Base-by-base conservation (phyloP, 306 rosid genomes). In the Inga laurina region DNA sequence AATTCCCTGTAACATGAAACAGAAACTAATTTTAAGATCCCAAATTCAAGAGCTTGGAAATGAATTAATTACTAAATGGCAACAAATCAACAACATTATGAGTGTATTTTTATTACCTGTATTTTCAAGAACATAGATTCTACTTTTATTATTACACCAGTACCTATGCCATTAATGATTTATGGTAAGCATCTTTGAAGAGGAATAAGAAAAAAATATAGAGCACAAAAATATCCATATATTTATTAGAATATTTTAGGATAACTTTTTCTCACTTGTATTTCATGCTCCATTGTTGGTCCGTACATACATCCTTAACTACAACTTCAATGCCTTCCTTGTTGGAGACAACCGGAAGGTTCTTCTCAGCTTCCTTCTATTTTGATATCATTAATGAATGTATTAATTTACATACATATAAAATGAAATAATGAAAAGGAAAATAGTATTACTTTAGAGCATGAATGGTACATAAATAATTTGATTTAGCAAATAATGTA, bases 111-210 rank as follows among this genome's bases (percentile, higher is more conserved):
- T 39, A 39, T 39, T 39, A 92, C 97, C 93, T 82, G 91, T 61
- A 72, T 86, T 81, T 49, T 94, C 93, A 0, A 94, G 88, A 22
- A 94, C 77, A 82, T 94, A 91, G 94, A 94, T 91, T 78, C 94
- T 82, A 75, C 94, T 86, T 21, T 72, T 83, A 85, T 86, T 85
- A 82, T 94, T 94, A 9, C 27, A 43, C 96, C 97, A 94, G 41
- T 83, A 92, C 85, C 96, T 94, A 82, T 46, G 72, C 6, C 34
- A 30, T 65, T 44, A 83, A 61, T 15, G 72, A 5, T 18, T 6
- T n/a, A 64, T 27, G 11, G n/a, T 68, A 6, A 73, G 15, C 19
- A 72, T 14, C 72, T 22, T 30, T 22, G 45, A 27, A 76, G 22
- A 5, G 0, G 7, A 54, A n/a, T 4, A 64, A 64, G 39, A 64